These are phyloP conservation scores for Hypoxylon perforatum DNA, from an alignment of 495 filamentous ascomycete species.

Conservation along the genomic window DNA sequence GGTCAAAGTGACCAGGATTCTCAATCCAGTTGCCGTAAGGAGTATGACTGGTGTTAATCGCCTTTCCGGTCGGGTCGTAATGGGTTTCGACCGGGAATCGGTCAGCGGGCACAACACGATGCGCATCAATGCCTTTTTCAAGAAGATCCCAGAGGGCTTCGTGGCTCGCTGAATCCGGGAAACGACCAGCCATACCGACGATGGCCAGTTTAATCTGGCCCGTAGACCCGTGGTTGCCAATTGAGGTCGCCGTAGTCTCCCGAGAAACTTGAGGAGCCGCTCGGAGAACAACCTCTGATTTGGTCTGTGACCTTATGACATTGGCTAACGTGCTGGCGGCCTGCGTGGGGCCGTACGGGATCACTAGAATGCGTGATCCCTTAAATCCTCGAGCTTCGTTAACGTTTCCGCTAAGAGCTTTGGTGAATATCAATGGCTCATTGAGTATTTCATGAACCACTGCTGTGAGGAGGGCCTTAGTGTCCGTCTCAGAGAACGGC, in stretches of 20 bases:
- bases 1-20: slow-evolving; percentile 85
- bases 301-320: slow-evolving; percentile 51
- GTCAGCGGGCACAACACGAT: slow-evolving; percentile 71
- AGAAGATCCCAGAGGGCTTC: slow-evolving; percentile 79
- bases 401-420: slow-evolving; percentile 66
- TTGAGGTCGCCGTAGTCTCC: slow-evolving; percentile 44
- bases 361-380: slow-evolving; percentile 59
- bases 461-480: slow-evolving; percentile 60
- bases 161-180: slow-evolving; percentile 73
- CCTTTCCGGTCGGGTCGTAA: slow-evolving; percentile 78
- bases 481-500: slow-evolving; percentile 55
- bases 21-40: slow-evolving; percentile 92
- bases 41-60: slow-evolving; percentile 82
- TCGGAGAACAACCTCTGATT: slow-evolving; percentile 54
- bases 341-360: slow-evolving; percentile 64
- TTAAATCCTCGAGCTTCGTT: slow-evolving; percentile 51
- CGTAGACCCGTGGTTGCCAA: slow-evolving; percentile 56
- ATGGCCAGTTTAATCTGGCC: slow-evolving; percentile 70
- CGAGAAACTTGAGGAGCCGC: slow-evolving; percentile 46
- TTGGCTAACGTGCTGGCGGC: slow-evolving; percentile 56
- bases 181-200: slow-evolving; percentile 80
- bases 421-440: slow-evolving; percentile 67
- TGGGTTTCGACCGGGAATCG: slow-evolving; percentile 85
- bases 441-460: slow-evolving; percentile 70
- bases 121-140: slow-evolving; percentile 71